These are phyloP conservation scores for Alternaria alternata DNA, from an alignment of 2,329 filamentous ascomycete species.

Conservation along the genomic window DNA sequence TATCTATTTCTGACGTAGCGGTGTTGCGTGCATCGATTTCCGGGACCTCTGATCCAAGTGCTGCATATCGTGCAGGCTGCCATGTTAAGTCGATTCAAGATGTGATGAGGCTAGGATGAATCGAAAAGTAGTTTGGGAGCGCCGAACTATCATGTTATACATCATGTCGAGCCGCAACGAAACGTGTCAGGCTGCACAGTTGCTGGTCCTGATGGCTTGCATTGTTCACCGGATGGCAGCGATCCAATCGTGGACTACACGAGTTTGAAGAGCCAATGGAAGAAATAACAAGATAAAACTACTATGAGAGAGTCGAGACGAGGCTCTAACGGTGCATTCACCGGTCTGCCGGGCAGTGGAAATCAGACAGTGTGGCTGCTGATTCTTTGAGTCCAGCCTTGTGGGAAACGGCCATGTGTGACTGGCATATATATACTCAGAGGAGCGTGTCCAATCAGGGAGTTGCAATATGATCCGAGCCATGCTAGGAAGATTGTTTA, in stretches of 20 bases:
- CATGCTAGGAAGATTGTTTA: background rate
- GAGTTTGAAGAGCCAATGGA: background rate
- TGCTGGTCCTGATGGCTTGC: conserved; percentile 16
- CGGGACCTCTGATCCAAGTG: conserved; percentile 17
- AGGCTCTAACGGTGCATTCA: background rate
- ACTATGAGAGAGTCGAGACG: background rate
- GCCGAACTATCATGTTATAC: conserved; percentile 4
- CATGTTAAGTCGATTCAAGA: conserved; percentile 14
- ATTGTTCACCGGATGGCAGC: conserved; percentile 22
- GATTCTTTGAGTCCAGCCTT: background rate
- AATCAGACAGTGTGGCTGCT: background rate
- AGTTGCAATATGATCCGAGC: background rate
- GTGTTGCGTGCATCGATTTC: conserved; percentile 21
- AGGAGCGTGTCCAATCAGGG: background rate
- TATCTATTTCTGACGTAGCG: background rate
- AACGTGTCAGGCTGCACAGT: conserved; percentile 24
- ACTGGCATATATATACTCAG: background rate
- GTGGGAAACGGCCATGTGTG: background rate
- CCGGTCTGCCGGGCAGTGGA: background rate
- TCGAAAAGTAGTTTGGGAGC: background rate
- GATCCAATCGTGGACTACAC: conserved; percentile 5
- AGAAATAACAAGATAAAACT: background rate
- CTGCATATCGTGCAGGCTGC: conserved; percentile 21
- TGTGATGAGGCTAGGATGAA: background rate
- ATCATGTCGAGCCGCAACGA: background rate